phyloP scores from a whole-genome alignment of 2,329 filamentous ascomycete species.

The Penicillium sp. region DNA sequence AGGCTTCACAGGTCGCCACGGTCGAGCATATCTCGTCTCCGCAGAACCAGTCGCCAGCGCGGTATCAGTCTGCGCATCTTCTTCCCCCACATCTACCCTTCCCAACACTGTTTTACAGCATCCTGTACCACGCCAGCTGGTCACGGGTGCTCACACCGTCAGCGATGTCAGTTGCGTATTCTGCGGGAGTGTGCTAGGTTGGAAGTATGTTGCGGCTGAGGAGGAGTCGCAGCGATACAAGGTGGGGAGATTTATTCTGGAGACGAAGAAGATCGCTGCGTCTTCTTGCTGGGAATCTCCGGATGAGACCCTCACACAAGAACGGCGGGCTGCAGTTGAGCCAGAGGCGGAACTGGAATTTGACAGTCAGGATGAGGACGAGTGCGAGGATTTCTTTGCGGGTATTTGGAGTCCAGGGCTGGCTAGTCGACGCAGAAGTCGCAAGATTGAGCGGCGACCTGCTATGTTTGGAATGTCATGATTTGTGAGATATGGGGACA shows the following conservation, averaged over 20 bases:
- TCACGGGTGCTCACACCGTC: conserved; percentile 61
- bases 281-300: conserved; percentile 51
- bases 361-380: conserved; percentile 62
- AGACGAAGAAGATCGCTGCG: conserved; percentile 53
- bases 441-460: conserved; percentile 29
- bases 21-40: conserved; percentile 60
- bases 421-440: conserved; percentile 46
- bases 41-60: conserved; percentile 36
- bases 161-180: conserved; percentile 55
- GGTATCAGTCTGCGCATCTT: conserved; percentile 26
- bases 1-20: conserved; percentile 62
- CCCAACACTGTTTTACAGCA: conserved; percentile 57
- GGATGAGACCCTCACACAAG: conserved; percentile 4
- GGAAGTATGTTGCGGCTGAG: conserved; percentile 62
- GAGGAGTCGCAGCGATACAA: conserved; percentile 61
- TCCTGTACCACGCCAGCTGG: conserved; percentile 55
- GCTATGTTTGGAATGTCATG: conserved; percentile 24
- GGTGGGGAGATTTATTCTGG: conserved; percentile 63
- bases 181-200: conserved; percentile 56
- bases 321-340: conserved; percentile 4
- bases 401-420: conserved; percentile 57
- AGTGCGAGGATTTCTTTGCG: conserved; percentile 62
- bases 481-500: neutral
- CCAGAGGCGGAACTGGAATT: conserved; percentile 49
- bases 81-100: conserved; percentile 39